A percentile compares a stretch with the other conserved stretches of the same genome.
Evolutionary conservation across 2,329 filamentous ascomycete species (phyloP).

Genomic region (Clarireedia paspali): DNA sequence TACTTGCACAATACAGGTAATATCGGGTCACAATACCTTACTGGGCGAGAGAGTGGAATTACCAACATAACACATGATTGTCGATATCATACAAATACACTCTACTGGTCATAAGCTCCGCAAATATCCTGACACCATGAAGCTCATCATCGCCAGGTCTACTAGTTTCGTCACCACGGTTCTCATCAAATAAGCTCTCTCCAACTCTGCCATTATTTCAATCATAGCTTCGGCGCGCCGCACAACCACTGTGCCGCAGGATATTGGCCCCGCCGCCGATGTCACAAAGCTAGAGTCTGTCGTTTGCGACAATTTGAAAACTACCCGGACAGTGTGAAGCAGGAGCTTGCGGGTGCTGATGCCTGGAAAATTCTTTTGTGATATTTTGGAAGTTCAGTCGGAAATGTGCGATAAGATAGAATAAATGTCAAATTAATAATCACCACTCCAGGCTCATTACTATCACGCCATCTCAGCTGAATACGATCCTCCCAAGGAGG

Average conservation of each 20-base stretch:
- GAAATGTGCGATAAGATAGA: no score
- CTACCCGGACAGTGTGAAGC: slow-evolving; percentile 29
- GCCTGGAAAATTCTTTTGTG: slow-evolving; percentile 18
- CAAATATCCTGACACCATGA: slow-evolving; percentile 22
- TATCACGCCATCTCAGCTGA: slow-evolving; percentile 33
- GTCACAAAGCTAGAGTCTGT: slow-evolving; percentile 28
- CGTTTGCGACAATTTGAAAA: slow-evolving; percentile 27
- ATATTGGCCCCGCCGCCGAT: background rate
- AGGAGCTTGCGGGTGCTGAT: slow-evolving; percentile 28
- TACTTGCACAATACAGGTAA: no score
- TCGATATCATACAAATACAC: no score
- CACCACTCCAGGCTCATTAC: slow-evolving; percentile 32
- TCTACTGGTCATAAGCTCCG: no score
- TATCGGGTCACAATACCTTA: no score
- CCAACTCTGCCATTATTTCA: slow-evolving; percentile 24
- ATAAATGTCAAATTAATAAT: no score
- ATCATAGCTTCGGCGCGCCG: slow-evolving; percentile 27
- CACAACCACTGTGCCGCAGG: slow-evolving; percentile 13
- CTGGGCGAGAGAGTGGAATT: no score
- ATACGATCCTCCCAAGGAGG: slow-evolving; percentile 30
- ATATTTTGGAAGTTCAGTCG: background rate
- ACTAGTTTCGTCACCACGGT: slow-evolving; percentile 31
- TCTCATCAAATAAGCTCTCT: slow-evolving; percentile 30
- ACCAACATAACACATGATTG: no score
- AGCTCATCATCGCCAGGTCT: slow-evolving; percentile 30